Evolutionary conservation across 768 basidiomycete species (phyloP).

Genomic region (Lactarius quietus): DNA sequence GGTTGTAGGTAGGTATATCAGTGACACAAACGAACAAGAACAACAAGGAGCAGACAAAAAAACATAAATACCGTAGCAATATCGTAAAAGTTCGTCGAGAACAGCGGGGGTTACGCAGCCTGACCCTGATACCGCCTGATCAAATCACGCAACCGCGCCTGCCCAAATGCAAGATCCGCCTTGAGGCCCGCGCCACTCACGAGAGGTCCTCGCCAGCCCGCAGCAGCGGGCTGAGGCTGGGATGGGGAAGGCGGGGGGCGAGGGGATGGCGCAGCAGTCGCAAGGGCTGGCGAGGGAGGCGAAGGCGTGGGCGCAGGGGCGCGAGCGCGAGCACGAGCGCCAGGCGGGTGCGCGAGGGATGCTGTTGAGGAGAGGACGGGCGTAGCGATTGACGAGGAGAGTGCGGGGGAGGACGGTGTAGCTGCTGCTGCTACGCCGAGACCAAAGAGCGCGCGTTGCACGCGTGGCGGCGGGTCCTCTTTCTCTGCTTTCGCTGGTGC

Average conservation of each 20-base stretch:
- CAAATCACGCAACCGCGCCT: conserved; percentile 70
- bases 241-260: no score
- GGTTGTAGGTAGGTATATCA: neutral
- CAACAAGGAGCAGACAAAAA: no score
- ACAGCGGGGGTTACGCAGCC: conserved; percentile 15
- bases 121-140: conserved; percentile 76
- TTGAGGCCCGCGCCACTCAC: conserved; percentile 16
- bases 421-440: conserved; percentile 19
- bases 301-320: conserved; percentile 13
- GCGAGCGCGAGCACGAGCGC: conserved; percentile 26
- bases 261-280: neutral
- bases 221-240: neutral
- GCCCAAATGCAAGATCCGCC: conserved; percentile 66
- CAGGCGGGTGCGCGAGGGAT: conserved; percentile 56
- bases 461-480: neutral
- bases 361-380: conserved; percentile 75
- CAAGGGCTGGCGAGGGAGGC: conserved; percentile 28
- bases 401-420: conserved; percentile 25
- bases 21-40: neutral
- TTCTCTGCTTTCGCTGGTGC: neutral
- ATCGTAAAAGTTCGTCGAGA: neutral
- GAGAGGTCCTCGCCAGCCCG: conserved; percentile 10
- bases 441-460: conserved; percentile 8
- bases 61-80: neutral
- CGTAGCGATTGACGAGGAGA: conserved; percentile 69